Evolutionary conservation across 805 yeast species (phyloP).

Genomic region (Pichia cabralensis): DNA sequence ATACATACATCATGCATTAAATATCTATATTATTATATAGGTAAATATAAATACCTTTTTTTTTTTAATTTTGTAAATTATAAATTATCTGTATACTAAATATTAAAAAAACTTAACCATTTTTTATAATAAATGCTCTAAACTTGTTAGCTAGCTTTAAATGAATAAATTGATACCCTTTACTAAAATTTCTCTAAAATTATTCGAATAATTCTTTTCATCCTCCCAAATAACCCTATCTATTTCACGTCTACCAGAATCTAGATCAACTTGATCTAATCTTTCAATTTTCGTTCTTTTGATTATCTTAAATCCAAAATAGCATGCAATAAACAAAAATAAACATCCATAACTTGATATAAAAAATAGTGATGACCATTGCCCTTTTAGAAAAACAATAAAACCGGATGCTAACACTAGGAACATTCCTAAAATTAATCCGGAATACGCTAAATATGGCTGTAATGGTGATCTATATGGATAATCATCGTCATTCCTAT

Average conservation of each 20-base stretch:
- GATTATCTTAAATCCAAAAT: conserved; percentile 40
- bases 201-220: conserved; percentile 32
- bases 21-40: too few relatives aligned
- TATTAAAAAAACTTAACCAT: not conserved
- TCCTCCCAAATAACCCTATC: conserved; percentile 80
- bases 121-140: not conserved
- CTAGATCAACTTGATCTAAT: conserved; percentile 68
- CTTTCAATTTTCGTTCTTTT: conserved; percentile 58
- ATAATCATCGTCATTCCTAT: conserved; percentile 42
- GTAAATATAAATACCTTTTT: too few relatives aligned
- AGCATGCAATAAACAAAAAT: conserved; percentile 34
- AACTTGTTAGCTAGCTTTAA: conserved; percentile 5
- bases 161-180: conserved; percentile 17
- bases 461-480: conserved; percentile 49
- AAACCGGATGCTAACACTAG: conserved; percentile 41
- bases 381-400: conserved; percentile 37
- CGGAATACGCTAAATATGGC: conserved; percentile 43
- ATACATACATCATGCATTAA: too few relatives aligned
- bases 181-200: conserved; percentile 22
- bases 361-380: conserved; percentile 42
- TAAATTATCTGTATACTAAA: too few relatives aligned
- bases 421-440: conserved; percentile 32
- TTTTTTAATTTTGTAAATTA: too few relatives aligned
- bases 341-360: conserved; percentile 46
- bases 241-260: conserved; percentile 75